These are phyloP conservation scores for Platismatia glauca DNA, from an alignment of 495 filamentous ascomycete genomes.

Conservation along the genomic window DNA sequence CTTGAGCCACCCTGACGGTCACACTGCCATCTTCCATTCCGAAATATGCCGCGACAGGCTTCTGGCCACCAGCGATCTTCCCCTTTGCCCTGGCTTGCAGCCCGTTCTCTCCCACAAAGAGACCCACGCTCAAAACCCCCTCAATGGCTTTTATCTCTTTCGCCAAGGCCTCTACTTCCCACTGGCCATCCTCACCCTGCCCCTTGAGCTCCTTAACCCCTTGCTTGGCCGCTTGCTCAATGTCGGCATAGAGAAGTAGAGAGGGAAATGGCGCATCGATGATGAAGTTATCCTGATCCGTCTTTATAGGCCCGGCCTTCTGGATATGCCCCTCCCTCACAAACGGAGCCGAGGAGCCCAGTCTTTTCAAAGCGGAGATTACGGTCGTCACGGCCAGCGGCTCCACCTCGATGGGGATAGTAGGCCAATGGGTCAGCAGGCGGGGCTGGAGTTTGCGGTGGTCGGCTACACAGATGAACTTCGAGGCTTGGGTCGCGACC, in stretches of 20 bases:
- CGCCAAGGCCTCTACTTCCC: constrained; percentile 70
- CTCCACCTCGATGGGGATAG: constrained; percentile 86
- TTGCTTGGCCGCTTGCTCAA: constrained; percentile 26
- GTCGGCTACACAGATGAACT: constrained; percentile 92
- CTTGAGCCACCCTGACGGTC: constrained; percentile 38
- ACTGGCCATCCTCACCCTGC: constrained; percentile 47
- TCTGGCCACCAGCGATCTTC: constrained; percentile 63
- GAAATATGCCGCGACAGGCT: constrained; percentile 89
- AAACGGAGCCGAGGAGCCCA: constrained; percentile 60
- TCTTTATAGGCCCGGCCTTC: constrained; percentile 77
- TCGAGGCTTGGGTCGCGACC: constrained; percentile 72
- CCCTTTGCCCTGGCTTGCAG: constrained; percentile 50
- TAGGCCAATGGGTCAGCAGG: constrained; percentile 71
- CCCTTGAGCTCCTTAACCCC: constrained; percentile 32
- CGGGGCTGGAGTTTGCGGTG: constrained; percentile 74
- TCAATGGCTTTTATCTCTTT: constrained; percentile 66
- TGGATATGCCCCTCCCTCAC: constrained; percentile 57
- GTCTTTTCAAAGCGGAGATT: constrained; percentile 50
- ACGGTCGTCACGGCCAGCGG: constrained; percentile 70
- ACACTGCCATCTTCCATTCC: constrained; percentile 76
- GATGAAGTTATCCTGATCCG: constrained; percentile 90
- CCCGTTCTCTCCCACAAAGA: constrained; percentile 77
- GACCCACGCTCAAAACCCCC: constrained; percentile 84
- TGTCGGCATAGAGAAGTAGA: constrained; percentile 54
- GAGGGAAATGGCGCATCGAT: constrained; percentile 81